Evolutionary conservation across 805 yeast species (phyloP), one percentile per base, ranked within the genome.

Genomic region (Hanseniaspora clermontiae): DNA sequence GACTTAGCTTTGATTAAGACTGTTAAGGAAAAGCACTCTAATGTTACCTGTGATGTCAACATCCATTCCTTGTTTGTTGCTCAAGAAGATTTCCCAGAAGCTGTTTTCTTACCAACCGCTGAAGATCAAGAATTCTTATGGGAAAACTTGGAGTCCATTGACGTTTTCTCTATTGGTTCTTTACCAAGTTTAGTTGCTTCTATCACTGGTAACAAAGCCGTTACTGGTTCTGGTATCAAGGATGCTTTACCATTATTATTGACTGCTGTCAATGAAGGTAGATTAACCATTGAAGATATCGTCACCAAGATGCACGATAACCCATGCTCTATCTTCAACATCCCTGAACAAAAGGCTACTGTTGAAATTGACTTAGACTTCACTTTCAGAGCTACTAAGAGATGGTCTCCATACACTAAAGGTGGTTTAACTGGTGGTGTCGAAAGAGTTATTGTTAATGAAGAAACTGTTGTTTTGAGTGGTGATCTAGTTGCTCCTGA

Each of bases 31-130:
- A 87, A 86, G 75, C 81, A 83, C 48, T 75, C 87, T 64, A 77
- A 77, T 61, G 95, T 91, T 40, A 88, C 97, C 20, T 86, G 95
- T 70, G 97, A 91, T 69, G 95, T 87, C 60, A 74, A 89, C 24
- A 82, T 91, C 50, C 83, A 81, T 66, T 74, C 95, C 5, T 74
- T 90, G 66, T 89, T 88, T 74, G 73, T 86, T 60, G 77, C 87
- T 47, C 84, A 80, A 67, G 80, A 80, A 40, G 86, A 82, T 52
- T 83, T 83, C 64, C 82, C 86, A 50, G 81, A 81, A 62, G 84
- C 88, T 62, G 66, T 70, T 27, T 82, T 82, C 75, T 75, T 89
- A 69, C 96, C 96, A 61, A 77, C 91, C 20, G 76, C 77, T 66
- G 85, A 79, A 61, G 96, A 87, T 66, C 95, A 87, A 72, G 77